Base-by-base conservation (phyloP, 129 eudicot species). In the Chrysanthemum lavandulifolium region DNA sequence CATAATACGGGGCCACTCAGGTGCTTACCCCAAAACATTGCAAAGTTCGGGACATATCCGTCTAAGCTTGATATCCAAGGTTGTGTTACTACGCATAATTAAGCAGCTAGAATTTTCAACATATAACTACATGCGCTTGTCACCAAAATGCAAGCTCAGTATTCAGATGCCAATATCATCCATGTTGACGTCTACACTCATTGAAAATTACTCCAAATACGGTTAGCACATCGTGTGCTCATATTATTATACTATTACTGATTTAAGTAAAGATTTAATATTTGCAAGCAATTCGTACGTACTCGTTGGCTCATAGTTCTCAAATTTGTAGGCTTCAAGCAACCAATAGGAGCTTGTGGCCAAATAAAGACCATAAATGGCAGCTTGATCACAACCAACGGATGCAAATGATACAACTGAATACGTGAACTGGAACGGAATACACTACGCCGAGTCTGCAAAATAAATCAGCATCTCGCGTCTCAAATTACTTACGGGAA, bases 1-100 rank as follows among this genome's bases (percentile, higher is more conserved):
- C 98, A 93, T 73, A 93, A 87, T 79, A 89, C 96, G 0, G 97
- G 98, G 15, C 98, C 97, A 1, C 85, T 93, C 3, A 96, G 98
- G 3, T 93, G 98, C 80, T 72, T 93, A 72, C 74, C 96, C 10
- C 90, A 85, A 66, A 86, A 85, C 63, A 83, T 89, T 23, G 96
- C 84, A 7, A 86, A 76, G 69, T 89, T 93, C 70, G 96, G 98
- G 70, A 80, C 84, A 10, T 89, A 93, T 62, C 77, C 90, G 18
- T 78, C 91, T 0, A 89, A 87, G 82, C 87, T 89, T 33, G 98
- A 93, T 56, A 81, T 75, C 33, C 81, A 76, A 19, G 92, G 98
- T 68, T 93, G 98, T 60, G 89, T 93, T 9, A 79, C 82, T 48
- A 23, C 72, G 5, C 92, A 85, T 67, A 89, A 93, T 75, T 92